phyloP scores from a whole-genome alignment of 1,139 yeast species.

The Pneumocystis wakefieldiae region DNA sequence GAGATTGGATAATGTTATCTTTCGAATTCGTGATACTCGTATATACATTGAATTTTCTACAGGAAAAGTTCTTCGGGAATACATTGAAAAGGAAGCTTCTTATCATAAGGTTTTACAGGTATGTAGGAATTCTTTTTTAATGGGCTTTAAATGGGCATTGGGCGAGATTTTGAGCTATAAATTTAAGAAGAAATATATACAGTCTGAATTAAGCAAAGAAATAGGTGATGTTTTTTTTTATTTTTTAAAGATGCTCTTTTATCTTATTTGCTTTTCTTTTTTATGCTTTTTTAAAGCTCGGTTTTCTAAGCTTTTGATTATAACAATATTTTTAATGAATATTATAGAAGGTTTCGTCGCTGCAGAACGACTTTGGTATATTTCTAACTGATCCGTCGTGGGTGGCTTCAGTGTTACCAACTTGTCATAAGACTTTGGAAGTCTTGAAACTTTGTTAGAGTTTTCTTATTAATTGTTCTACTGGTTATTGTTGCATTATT shows the following conservation, averaged over 20 bases:
- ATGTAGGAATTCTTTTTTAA: background rate
- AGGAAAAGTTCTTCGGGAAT: constrained; percentile 55
- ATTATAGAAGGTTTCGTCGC: background rate
- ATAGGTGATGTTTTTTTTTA: no score
- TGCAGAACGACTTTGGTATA: background rate
- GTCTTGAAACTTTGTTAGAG: background rate
- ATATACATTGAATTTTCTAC: constrained; percentile 64
- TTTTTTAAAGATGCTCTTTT: background rate
- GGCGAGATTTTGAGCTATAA: background rate
- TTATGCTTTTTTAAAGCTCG: background rate
- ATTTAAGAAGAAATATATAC: no score
- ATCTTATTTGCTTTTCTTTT: background rate
- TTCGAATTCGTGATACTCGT: constrained; percentile 73
- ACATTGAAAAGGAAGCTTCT: constrained; percentile 54
- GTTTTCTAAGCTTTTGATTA: background rate
- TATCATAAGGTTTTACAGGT: constrained; percentile 40
- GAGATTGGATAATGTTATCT: constrained; percentile 76
- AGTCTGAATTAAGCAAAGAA: no score
- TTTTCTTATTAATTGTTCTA: background rate
- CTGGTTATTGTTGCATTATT: background rate
- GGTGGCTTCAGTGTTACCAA: constrained; percentile 1
- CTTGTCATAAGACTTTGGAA: background rate
- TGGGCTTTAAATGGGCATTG: background rate
- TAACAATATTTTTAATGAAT: background rate
- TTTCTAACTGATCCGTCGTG: background rate